Conservation (phyloP, 2,329 filamentous ascomycete species). For the Trichoderma pleuroti region DNA sequence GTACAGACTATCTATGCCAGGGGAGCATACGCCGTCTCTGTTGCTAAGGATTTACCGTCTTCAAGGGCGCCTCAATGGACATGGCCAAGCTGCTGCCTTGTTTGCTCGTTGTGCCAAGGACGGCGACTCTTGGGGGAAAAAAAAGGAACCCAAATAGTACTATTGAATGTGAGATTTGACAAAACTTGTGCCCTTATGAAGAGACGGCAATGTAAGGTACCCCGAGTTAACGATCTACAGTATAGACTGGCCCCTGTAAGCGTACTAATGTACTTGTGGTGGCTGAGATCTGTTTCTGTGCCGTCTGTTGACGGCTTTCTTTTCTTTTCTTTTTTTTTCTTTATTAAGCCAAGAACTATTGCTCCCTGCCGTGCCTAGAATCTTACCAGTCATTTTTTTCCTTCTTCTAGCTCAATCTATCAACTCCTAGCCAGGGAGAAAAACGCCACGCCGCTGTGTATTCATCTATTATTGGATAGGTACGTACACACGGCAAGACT, state of each 20-base stretch:
- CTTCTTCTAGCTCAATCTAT: not conserved
- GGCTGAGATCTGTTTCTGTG: constrained; percentile 16
- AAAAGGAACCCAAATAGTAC: not conserved
- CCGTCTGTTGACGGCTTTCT: not conserved
- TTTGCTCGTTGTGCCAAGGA: not conserved
- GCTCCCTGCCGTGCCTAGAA: not conserved
- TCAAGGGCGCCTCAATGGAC: not conserved
- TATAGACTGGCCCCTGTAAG: not conserved
- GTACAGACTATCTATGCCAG: not conserved
- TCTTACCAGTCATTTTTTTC: constrained; percentile 1
- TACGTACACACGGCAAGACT: not conserved
- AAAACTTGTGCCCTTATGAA: not conserved
- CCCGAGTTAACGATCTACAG: not conserved
- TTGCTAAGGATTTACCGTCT: not conserved
- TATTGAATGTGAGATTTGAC: not conserved
- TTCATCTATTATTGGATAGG: not conserved
- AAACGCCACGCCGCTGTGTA: not conserved
- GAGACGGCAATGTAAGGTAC: constrained; percentile 10
- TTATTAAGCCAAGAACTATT: not conserved
- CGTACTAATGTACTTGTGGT: not conserved
- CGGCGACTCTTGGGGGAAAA: not conserved
- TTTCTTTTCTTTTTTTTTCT: constrained; percentile 1
- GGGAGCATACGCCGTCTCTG: not conserved
- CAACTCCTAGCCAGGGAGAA: constrained; percentile 1
- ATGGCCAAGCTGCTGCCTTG: not conserved